These are phyloP conservation scores for Ocimum tenuiflorum DNA, from an alignment of 257 asterid species.

Conservation along the genomic window DNA sequence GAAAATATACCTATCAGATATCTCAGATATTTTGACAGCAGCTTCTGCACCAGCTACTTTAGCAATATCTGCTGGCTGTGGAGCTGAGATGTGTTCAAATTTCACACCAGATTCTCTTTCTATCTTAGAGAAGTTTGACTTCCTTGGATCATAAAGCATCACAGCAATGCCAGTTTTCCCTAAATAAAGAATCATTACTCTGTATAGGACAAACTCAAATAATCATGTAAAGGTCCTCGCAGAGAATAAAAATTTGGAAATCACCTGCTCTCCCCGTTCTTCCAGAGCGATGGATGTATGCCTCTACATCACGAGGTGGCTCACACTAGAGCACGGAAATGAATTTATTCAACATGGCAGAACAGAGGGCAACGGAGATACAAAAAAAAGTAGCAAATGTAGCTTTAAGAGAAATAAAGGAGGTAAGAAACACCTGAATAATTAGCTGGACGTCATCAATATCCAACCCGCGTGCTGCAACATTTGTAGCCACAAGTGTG, in stretches of 20 bases:
- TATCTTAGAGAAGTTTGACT: constrained; percentile 75
- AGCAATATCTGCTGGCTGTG: constrained; percentile 96
- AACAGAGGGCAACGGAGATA: neutral
- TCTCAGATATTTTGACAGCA: constrained; percentile 48
- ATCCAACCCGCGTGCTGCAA: constrained; percentile 97
- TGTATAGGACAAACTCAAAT: neutral
- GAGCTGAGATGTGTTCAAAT: constrained; percentile 87
- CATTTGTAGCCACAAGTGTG: constrained; percentile 93
- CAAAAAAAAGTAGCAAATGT: neutral
- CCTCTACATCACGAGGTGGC: constrained; percentile 96
- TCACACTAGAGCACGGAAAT: constrained; percentile 55
- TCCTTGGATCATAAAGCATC: constrained; percentile 94
- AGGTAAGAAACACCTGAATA: constrained; percentile 64
- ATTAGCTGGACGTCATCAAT: constrained; percentile 90
- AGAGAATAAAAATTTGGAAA: constrained; percentile 14
- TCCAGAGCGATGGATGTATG: constrained; percentile 99
- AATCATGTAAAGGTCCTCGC: neutral
- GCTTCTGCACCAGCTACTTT: constrained; percentile 81
- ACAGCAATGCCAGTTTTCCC: constrained; percentile 95
- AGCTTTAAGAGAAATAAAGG: neutral
- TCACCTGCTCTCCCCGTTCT: constrained; percentile 97
- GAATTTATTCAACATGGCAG: constrained; percentile 11
- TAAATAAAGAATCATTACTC: constrained; percentile 18
- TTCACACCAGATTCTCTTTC: constrained; percentile 98
- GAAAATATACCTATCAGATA: constrained; percentile 62